phyloP scores from a whole-genome alignment of 345 rosid genomes.

The Streptanthus diversifolius region DNA sequence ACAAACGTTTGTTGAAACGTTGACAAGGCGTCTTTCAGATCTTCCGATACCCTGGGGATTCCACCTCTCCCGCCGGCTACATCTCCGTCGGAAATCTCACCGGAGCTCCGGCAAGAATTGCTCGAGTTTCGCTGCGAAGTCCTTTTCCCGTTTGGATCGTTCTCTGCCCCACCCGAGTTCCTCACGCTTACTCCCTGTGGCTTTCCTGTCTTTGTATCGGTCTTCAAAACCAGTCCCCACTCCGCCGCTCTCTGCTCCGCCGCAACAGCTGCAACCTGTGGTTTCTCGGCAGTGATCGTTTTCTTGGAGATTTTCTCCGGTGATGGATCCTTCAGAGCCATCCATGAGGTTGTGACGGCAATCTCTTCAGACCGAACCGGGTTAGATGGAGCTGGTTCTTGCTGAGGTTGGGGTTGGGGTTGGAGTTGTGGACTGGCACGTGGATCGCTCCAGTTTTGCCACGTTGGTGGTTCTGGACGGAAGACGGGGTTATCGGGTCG shows the following conservation, averaged over 20 bases:
- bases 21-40: slow-evolving; percentile 70
- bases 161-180: slow-evolving; percentile 69
- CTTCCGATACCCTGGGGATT: slow-evolving; percentile 78
- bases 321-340: slow-evolving; percentile 70
- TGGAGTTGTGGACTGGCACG: slow-evolving; percentile 20
- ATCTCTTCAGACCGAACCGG: slow-evolving; percentile 48
- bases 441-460: slow-evolving; percentile 53
- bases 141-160: slow-evolving; percentile 42
- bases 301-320: slow-evolving; percentile 17
- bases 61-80: slow-evolving; percentile 38
- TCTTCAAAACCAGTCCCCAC: slow-evolving; percentile 89
- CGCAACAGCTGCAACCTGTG: slow-evolving; percentile 42
- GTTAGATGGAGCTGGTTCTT: slow-evolving; percentile 33
- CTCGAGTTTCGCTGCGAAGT: slow-evolving; percentile 60
- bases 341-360: slow-evolving; percentile 71
- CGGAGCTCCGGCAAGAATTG: slow-evolving; percentile 76
- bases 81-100: slow-evolving; percentile 53
- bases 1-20: slow-evolving; percentile 94
- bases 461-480: slow-evolving; percentile 44
- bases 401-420: not conserved
- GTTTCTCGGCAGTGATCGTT: slow-evolving; percentile 20
- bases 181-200: slow-evolving; percentile 72
- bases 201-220: slow-evolving; percentile 76
- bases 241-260: slow-evolving; percentile 93
- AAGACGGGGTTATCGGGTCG: slow-evolving; percentile 51